Evolutionary conservation across 371 early-diverging fungal species (phyloP).

Genomic region (Apophysomyces elegans): DNA sequence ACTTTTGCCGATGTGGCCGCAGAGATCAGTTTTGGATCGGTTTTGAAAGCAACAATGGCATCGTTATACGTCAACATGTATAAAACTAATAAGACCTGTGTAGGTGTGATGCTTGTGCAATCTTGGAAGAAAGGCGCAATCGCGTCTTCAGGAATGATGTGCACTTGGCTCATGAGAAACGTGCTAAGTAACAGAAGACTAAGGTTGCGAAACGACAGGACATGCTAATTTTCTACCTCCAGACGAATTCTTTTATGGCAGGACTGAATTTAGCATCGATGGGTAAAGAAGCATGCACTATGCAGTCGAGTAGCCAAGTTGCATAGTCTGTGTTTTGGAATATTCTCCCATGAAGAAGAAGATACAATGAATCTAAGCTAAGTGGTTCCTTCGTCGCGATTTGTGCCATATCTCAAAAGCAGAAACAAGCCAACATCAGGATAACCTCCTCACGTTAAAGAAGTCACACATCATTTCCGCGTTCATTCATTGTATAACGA

Average conservation of each 20-base stretch:
- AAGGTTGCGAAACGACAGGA: not conserved
- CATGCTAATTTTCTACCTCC: slow-evolving; percentile 26
- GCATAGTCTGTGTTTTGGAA: slow-evolving; percentile 37
- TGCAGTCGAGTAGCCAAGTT: slow-evolving; percentile 40
- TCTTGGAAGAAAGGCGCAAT: slow-evolving; percentile 33
- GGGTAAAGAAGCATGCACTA: slow-evolving; percentile 40
- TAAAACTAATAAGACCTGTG: slow-evolving; percentile 42
- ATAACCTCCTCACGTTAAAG: too few relatives aligned
- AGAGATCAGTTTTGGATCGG: slow-evolving; percentile 33
- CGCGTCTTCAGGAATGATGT: slow-evolving; percentile 36
- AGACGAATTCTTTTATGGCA: slow-evolving; percentile 46
- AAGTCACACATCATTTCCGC: too few relatives aligned
- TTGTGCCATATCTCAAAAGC: not conserved
- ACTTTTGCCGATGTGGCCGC: slow-evolving; percentile 15
- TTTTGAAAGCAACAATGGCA: slow-evolving; percentile 38
- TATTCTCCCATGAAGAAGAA: slow-evolving; percentile 37
- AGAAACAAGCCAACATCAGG: too few relatives aligned
- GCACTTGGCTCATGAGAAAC: slow-evolving; percentile 18
- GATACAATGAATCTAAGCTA: slow-evolving; percentile 45
- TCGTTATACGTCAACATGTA: slow-evolving; percentile 50
- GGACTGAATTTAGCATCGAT: slow-evolving; percentile 36
- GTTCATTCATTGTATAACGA: too few relatives aligned
- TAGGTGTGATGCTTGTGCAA: slow-evolving; percentile 29
- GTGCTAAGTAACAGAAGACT: slow-evolving; percentile 30
- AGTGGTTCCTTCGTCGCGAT: slow-evolving; percentile 18